Conservation (phyloP, 2,329 filamentous ascomycete species). For the Colletotrichum zoysiae region DNA sequence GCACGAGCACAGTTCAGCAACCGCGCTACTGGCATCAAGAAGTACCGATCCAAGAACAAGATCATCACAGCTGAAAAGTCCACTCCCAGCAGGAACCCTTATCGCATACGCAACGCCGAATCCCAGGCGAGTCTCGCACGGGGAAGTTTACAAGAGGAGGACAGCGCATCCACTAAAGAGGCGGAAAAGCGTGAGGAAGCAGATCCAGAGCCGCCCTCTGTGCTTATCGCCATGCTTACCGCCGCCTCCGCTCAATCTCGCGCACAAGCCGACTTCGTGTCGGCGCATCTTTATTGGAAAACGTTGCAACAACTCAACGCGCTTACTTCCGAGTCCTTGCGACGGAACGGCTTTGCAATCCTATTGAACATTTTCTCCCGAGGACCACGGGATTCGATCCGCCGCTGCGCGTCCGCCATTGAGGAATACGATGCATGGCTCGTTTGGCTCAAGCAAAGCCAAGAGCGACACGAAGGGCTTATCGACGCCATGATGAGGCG, state of each 20-base stretch:
- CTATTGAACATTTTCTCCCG: constrained; percentile 80
- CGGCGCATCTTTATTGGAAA: constrained; percentile 87
- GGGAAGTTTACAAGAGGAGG: constrained; percentile 31
- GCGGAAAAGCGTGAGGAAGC: constrained; percentile 39
- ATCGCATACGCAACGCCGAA: constrained; percentile 54
- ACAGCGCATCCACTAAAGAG: neutral
- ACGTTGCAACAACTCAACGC: constrained; percentile 80
- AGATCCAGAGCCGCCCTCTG: constrained; percentile 48
- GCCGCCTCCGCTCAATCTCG: constrained; percentile 82
- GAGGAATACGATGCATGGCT: constrained; percentile 87
- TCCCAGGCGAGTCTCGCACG: neutral
- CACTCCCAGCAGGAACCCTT: constrained; percentile 70
- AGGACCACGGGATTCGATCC: constrained; percentile 77
- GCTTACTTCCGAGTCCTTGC: constrained; percentile 70
- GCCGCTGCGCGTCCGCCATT: constrained; percentile 77
- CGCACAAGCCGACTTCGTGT: constrained; percentile 84
- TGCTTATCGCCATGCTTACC: constrained; percentile 79
- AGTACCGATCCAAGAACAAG: constrained; percentile 71
- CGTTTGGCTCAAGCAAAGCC: constrained; percentile 84
- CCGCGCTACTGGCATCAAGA: constrained; percentile 72
- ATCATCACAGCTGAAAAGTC: constrained; percentile 65
- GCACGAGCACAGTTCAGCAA: constrained; percentile 77
- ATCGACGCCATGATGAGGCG: constrained; percentile 82
- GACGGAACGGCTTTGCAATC: constrained; percentile 76
- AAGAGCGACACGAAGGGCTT: constrained; percentile 80